Conservation (phyloP, 1,284 basidiomycete genomes). For the Malassezia dermatis region DNA sequence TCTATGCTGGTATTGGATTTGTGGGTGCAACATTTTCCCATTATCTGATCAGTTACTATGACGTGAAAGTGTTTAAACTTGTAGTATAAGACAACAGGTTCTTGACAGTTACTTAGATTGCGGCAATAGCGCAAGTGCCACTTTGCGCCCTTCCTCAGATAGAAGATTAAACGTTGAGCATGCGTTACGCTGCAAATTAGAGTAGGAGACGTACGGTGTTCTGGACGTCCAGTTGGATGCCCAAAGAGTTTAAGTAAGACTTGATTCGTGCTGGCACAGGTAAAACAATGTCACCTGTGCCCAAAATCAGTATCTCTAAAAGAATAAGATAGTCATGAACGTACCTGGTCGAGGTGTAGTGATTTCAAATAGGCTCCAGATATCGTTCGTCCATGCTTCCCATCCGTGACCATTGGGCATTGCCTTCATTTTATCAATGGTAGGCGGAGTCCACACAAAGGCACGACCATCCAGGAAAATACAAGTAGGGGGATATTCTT, state of each 20-base stretch:
- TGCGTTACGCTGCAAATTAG: constrained; percentile 61
- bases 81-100: not conserved
- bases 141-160: constrained; percentile 75
- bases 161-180: constrained; percentile 86
- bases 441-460: constrained; percentile 75
- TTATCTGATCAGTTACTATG: constrained; percentile 8
- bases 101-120: not conserved
- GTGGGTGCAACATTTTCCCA: not conserved
- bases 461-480: constrained; percentile 75
- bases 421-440: constrained; percentile 51
- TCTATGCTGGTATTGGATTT: constrained; percentile 12
- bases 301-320: constrained; percentile 74
- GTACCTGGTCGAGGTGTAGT: constrained; percentile 74
- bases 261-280: constrained; percentile 62
- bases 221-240: constrained; percentile 81
- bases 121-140: constrained; percentile 81
- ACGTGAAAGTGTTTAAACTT: constrained; percentile 2
- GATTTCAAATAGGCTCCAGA: constrained; percentile 69
- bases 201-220: constrained; percentile 62
- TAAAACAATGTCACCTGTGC: constrained; percentile 64
- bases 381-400: constrained; percentile 59
- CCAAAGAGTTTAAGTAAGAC: constrained; percentile 61
- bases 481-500: constrained; percentile 63
- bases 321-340: constrained; percentile 28
- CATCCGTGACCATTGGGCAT: constrained; percentile 45